These are phyloP conservation scores for Ochetophila trinervis DNA, from an alignment of 306 rosid genomes.

Conservation along the genomic window DNA sequence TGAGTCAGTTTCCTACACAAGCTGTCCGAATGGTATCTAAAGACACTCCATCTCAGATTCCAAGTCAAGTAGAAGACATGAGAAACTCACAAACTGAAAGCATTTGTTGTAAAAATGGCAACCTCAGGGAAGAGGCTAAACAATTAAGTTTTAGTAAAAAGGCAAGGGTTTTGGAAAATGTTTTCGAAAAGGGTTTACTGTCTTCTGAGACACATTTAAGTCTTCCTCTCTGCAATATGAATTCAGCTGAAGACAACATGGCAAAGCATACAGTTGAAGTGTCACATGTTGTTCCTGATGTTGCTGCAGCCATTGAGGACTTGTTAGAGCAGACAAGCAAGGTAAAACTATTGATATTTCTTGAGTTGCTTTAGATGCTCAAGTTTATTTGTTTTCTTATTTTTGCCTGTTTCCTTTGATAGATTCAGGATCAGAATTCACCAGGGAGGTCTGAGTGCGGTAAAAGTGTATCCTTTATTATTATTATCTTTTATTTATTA, in stretches of 20 bases:
- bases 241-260: constrained; percentile 37
- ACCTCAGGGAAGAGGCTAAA: constrained; percentile 33
- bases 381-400: constrained; percentile 28
- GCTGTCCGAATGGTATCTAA: constrained; percentile 50
- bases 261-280: constrained; percentile 35
- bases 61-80: constrained; percentile 43
- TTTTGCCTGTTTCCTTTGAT: constrained; percentile 22
- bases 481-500: not conserved
- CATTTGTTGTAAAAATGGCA: constrained; percentile 28
- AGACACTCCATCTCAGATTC: constrained; percentile 48
- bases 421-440: constrained; percentile 81
- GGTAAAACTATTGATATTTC: constrained; percentile 48
- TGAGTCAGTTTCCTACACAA: constrained; percentile 85
- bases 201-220: constrained; percentile 32
- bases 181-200: constrained; percentile 31
- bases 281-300: constrained; percentile 72
- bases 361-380: constrained; percentile 15
- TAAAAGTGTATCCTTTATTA: constrained; percentile 60
- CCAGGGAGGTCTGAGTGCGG: constrained; percentile 50
- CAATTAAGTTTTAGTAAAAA: constrained; percentile 50
- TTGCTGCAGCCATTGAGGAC: constrained; percentile 94
- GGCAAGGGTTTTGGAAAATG: constrained; percentile 65
- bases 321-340: constrained; percentile 90
- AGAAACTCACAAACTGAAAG: constrained; percentile 33
- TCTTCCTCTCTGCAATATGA: constrained; percentile 33